Base-by-base conservation (phyloP, 139 green algal species). In the Chlamydomonas sp. region DNA sequence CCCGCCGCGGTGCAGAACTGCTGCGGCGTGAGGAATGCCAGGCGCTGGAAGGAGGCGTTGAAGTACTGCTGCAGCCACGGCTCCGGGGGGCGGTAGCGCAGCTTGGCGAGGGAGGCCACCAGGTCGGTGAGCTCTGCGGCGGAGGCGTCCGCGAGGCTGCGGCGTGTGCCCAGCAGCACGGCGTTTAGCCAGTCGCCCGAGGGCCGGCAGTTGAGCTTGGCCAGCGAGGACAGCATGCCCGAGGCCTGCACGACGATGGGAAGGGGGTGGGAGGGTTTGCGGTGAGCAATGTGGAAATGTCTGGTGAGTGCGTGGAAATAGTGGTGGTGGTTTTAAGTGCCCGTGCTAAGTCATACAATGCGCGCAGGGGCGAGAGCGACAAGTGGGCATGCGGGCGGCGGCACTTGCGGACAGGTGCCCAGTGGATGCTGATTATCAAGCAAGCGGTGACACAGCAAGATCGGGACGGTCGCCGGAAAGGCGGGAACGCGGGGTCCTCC, bases 31-130 rank as follows among this genome's bases (percentile, higher is more conserved):
- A 58, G 62, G 64, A 85, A 93, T 73, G 58, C 67, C 62, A 78
- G 77, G 64, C 60, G 82, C 83, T 82, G 63, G 61, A 91, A 85
- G 82, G 79, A 83, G 16, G 88, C 88, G 5, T 60, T 57, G 20
- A 89, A 78, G 76, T 67, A 91, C 61, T 78, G 79, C 77, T 89
- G 83, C 73, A 92, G 67, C 91, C 88, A 93, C 4, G 61, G 77
- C 63, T 87, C 91, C 1, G 90, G 74, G 5, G 91, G 85, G 12
- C 88, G 79, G 71, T 90, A 83, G 68, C 78, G 78, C 14, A 93
- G 82, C 1, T 15, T 17, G 1, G 85, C 63, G 0, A 92, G 73
- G 10, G 81, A 31, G 57, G 17, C n/a, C 0, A 91, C 18, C 63
- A 91, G 59, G 4, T 74, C 17, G 4, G 88, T 82, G 63, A 90